Evolutionary conservation across 495 filamentous ascomycete genomes (phyloP), one percentile per base, ranked within the genome.

Genomic region (Aspergillus biplanus): DNA sequence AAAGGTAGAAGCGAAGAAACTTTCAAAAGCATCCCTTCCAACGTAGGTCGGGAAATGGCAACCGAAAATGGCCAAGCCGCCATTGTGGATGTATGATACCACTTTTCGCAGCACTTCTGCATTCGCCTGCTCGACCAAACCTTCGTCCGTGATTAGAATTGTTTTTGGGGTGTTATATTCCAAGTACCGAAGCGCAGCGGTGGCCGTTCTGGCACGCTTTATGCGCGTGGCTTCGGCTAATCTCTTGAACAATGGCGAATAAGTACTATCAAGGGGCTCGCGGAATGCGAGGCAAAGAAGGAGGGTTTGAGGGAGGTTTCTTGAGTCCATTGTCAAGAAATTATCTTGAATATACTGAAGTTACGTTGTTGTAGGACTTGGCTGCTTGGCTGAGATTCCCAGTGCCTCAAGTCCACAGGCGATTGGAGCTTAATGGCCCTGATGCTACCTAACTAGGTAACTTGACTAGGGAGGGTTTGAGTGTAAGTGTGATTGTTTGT

Each of bases 41-140:
- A 66, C 59, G 47, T 68, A 69, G 59, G 33, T 73, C 57, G 68
- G 65, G 68, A 78, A 77, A 16, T 67, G 52, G n/a, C 67, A 67
- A n/a, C 67, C 67, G 56, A 75, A 50, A 0, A 76, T 71, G 35
- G 72, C 67, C 47, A 71, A 73, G 7, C 67, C 65, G 13, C 64
- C 67, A 27, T 71, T 63, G 34, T 67, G 27, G 33, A 61, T 53
- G 44, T 69, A 69, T 5, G 47, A 6, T 49, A 60, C 57, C 1
- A 66, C 34, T 53, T 61, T 69, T 34, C 1, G 11, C 18, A 69
- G 61, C 3, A 66, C 64, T 52, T 60, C 33, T 56, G 39, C 37
- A 31, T 9, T 68, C n/a, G 33, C 53, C 18, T 21, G 48, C 12
- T 67, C 18, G 13, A 64, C 59, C 6, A 69, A 21, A 42, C 64